Evolutionary conservation across 805 yeast species (phyloP), one percentile per base, ranked within the genome.

Genomic region (Sungouiella thailandica): DNA sequence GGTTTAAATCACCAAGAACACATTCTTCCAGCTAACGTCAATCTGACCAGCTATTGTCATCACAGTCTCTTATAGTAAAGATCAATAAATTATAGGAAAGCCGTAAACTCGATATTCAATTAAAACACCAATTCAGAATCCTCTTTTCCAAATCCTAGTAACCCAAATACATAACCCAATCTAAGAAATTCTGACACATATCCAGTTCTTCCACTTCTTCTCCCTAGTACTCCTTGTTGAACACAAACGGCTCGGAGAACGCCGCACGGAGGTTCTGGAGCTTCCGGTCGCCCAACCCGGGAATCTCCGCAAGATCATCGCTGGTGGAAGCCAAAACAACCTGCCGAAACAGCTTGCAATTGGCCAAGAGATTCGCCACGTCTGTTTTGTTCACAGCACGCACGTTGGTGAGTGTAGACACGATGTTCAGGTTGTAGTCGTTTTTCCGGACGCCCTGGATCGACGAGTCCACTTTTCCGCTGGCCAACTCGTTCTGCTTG

Each of bases 321-420:
- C 36, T 47, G 39, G 50, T 28, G 29, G 60, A 31, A 43, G 65
- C 39, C 35, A 44, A 24, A 22, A 71, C 72, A 13, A 74, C 55
- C 19, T 64, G 57, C 29, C 58, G 58, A 29, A 74, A 57, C 7
- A 64, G 60, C 27, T 70, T 70, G 41, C 64, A 72, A 39, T 71
- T 72, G 5, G 78, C 73, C 17, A 74, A 52, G 36, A 74, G 46
- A 36, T 71, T 72, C 15, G 68, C 60, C 12, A 75, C 72, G 43
- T 75, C 78, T 0, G 80, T 74, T 46, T 74, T 75, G 47, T 74
- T 75, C 16, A 75, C 60, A 9, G 71, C 60, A 26, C 61, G 60
- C 4, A 75, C 59, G 2, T 65, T 52, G 2, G 80, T 73, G 37
- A 75, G 52, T 2, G 68, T 51, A 4, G 70, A 70, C 5, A 69